These are phyloP conservation scores for Colletotrichum kahawae DNA, from an alignment of 2,329 filamentous ascomycete species.

Conservation along the genomic window DNA sequence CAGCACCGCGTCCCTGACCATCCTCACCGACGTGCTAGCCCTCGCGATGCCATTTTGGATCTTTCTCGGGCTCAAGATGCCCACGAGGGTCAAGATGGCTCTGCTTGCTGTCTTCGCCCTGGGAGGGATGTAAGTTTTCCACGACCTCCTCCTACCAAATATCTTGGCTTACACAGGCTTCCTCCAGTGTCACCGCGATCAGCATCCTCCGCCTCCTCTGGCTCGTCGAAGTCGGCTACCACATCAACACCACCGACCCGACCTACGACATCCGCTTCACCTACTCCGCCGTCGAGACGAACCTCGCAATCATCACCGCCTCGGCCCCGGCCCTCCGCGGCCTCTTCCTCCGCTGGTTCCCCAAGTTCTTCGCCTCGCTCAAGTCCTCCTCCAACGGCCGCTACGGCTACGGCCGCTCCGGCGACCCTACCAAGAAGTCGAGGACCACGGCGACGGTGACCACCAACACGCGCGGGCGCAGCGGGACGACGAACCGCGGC, in stretches of 20 bases:
- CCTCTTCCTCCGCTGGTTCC: conserved; percentile 34
- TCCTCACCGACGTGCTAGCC: conserved; percentile 45
- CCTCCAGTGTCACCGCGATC: conserved; percentile 14
- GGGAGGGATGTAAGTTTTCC: conserved; percentile 27
- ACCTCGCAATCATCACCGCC: conserved; percentile 42
- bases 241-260: conserved; percentile 23
- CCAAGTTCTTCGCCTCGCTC: conserved; percentile 26
- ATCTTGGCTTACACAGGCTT: not conserved
- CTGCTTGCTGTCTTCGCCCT: conserved; percentile 38
- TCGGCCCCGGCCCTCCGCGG: conserved; percentile 43
- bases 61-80: conserved; percentile 38
- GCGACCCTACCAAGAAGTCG: not conserved
- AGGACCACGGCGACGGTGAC: not conserved
- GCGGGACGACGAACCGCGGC: not conserved
- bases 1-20: conserved; percentile 39
- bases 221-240: conserved; percentile 17
- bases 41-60: conserved; percentile 40
- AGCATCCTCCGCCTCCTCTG: conserved; percentile 6
- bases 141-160: not conserved
- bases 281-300: conserved; percentile 38
- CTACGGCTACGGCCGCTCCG: conserved; percentile 4
- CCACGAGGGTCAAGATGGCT: conserved; percentile 34
- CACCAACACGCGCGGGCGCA: not conserved
- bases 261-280: conserved; percentile 35
- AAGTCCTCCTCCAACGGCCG: conserved; percentile 22